These are phyloP conservation scores for Cupressus sempervirens DNA, from an alignment of 75 land plant genomes.

Conservation along the genomic window DNA sequence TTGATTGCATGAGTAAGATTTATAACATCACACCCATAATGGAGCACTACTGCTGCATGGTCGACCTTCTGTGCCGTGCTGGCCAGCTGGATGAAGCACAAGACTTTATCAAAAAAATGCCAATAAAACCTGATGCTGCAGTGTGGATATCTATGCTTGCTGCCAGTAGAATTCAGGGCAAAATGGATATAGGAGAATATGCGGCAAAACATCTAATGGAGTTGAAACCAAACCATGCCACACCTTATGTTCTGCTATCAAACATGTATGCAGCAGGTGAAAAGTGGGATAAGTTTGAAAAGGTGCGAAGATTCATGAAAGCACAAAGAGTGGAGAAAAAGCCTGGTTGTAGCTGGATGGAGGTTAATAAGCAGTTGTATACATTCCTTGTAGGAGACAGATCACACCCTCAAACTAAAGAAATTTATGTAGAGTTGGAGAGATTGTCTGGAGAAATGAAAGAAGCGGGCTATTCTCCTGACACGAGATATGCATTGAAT, in stretches of 20 bases:
- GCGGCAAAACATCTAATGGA: not conserved
- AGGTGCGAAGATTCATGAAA: not conserved
- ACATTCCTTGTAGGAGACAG: not conserved
- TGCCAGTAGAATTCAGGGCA: conserved; percentile 9
- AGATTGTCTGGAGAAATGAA: not conserved
- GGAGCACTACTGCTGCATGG: conserved; percentile 17
- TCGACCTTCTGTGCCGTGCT: conserved; percentile 6
- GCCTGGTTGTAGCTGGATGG: conserved; percentile 1
- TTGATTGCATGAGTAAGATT: conserved; percentile 8
- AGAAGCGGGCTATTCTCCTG: not conserved
- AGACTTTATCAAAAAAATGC: conserved; percentile 7
- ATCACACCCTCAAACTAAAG: not conserved
- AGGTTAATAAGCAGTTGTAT: not conserved
- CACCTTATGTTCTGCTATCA: not conserved
- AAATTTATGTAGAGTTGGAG: not conserved
- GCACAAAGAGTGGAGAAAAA: not conserved
- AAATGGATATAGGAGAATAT: not conserved
- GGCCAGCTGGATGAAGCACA: conserved; percentile 12
- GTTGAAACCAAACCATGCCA: not conserved
- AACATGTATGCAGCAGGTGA: not conserved
- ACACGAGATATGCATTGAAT: not conserved
- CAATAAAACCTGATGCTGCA: not conserved
- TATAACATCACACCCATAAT: conserved; percentile 8
- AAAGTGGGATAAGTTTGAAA: not conserved
- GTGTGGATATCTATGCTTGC: conserved; percentile 5